These are phyloP conservation scores for Mentha longifolia DNA, from an alignment of 257 asterid species.

Conservation along the genomic window DNA sequence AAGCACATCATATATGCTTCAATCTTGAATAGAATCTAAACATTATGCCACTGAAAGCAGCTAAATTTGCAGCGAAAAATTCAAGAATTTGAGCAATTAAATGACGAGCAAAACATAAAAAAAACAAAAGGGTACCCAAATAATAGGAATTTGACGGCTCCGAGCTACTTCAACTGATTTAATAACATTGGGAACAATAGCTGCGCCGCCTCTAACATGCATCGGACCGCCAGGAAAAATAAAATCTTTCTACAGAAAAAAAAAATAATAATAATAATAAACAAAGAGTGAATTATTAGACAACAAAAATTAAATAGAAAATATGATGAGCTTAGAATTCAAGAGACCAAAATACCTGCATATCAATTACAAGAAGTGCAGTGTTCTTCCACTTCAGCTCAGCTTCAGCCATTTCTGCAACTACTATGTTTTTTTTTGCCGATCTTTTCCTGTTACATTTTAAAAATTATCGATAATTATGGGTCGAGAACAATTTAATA, in stretches of 20 bases:
- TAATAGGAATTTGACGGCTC: conserved; percentile 60
- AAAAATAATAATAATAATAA: not conserved
- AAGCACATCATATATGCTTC: not conserved
- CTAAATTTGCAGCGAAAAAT: conserved; percentile 6
- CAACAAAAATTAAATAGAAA: not conserved
- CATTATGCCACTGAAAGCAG: not conserved
- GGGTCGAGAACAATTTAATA: too few relatives aligned
- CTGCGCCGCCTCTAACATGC: conserved; percentile 66
- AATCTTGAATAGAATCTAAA: not conserved
- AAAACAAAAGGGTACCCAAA: conserved; percentile 60
- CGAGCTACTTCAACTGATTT: conserved; percentile 74
- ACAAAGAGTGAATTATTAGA: not conserved
- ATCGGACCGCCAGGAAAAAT: conserved; percentile 64
- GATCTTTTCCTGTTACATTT: not conserved
- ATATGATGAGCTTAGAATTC: not conserved
- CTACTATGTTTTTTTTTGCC: not conserved
- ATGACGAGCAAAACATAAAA: not conserved
- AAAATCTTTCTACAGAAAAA: conserved; percentile 70
- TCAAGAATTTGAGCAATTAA: conserved; percentile 4
- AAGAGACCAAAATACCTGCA: conserved; percentile 61
- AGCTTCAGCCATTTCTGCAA: conserved; percentile 51
- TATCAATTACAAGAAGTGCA: conserved; percentile 85
- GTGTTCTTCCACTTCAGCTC: conserved; percentile 64
- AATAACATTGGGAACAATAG: conserved; percentile 70
- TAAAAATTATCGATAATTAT: too few relatives aligned